Conservation (phyloP, 106 monocot genomes). For the Apostasia ramifera region DNA sequence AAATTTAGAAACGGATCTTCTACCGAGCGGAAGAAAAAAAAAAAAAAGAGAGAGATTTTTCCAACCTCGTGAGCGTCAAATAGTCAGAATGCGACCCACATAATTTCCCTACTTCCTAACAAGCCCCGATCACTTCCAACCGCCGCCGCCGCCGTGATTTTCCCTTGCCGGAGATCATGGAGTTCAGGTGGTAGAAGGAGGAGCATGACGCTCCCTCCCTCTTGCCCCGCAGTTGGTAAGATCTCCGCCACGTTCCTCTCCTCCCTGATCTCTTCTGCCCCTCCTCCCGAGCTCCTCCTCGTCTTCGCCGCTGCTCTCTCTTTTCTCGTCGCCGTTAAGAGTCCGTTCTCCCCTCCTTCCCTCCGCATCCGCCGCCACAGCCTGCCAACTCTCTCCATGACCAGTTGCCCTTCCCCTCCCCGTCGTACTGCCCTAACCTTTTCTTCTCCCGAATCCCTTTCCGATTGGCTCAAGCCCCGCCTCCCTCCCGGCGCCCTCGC, state of each 20-base stretch:
- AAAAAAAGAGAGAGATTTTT: too few relatives aligned
- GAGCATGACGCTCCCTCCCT: slow-evolving; percentile 5
- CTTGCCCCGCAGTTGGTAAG: background rate
- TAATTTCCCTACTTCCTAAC: too few relatives aligned
- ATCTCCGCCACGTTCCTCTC: background rate
- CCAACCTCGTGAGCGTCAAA: too few relatives aligned
- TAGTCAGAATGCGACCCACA: too few relatives aligned
- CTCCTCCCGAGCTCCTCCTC: slow-evolving; percentile 10
- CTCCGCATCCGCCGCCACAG: slow-evolving; percentile 7
- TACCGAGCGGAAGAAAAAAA: too few relatives aligned
- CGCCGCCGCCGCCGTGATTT: too few relatives aligned
- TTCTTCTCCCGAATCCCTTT: slow-evolving; percentile 65
- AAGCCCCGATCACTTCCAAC: too few relatives aligned
- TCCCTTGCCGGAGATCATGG: too few relatives aligned
- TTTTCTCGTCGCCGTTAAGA: slow-evolving; percentile 15
- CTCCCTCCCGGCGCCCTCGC: slow-evolving; percentile 49
- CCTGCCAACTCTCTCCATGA: background rate
- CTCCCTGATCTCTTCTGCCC: slow-evolving; percentile 3
- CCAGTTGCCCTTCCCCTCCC: background rate
- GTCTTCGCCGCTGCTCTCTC: slow-evolving; percentile 18
- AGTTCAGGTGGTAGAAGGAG: too few relatives aligned
- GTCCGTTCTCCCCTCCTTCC: background rate
- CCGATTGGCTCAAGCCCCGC: slow-evolving; percentile 51
- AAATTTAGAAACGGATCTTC: too few relatives aligned
- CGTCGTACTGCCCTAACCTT: slow-evolving; percentile 33